Base-by-base conservation (phyloP, 1,139 yeast genomes). In the Hemisphaericaspora xylanilytica region DNA sequence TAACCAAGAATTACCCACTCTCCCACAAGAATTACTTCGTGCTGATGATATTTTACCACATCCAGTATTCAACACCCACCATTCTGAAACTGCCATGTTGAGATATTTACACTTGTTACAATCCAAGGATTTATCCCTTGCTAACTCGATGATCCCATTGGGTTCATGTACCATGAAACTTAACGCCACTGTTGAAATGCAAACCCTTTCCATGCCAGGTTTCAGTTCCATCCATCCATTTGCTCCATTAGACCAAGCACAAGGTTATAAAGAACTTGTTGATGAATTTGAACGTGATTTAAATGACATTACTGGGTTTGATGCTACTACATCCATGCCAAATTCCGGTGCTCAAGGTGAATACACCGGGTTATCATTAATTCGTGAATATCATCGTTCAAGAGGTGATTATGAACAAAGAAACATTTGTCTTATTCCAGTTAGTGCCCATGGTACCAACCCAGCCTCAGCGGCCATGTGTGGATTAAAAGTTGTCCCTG, bases 321-420 rank as follows among this genome's bases (percentile, higher is more conserved):
- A 82, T 48, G 94, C 89, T 32, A 85, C 95, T 17, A 86, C 97
- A 5, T 70, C 87, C 43, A 95, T 89, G 81, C 98, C 98, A 48
- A 92, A 92, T 63, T 87, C 97, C 34, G 98, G 98, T 51, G 98
- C 98, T 31, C 96, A 90, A 65, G 98, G 98, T 62, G 98, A 92
- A 66, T 92, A 85, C 66, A 81, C 97, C 20, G 98, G 98, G 28
- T 74, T 92, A 48, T 79, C 95, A 42, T 88, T 89, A 40, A 92
- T 92, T 52, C 78, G 82, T 53, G 79, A 85, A 37, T 92, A 87
- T 61, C 80, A 85, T 53, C 79, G 79, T 46, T 70, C 85, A 25
- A 74, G 70, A 40, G 96, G 95, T 33, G 84, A 90, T 55, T 53
- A 64, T 45, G 67, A 73, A 25, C 64, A 79, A 47, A 79, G 98